A percentile compares a stretch with the other conserved stretches of the same genome.
Evolutionary conservation across 768 basidiomycete genomes (phyloP).

Genomic region (Scleroderma bovista): DNA sequence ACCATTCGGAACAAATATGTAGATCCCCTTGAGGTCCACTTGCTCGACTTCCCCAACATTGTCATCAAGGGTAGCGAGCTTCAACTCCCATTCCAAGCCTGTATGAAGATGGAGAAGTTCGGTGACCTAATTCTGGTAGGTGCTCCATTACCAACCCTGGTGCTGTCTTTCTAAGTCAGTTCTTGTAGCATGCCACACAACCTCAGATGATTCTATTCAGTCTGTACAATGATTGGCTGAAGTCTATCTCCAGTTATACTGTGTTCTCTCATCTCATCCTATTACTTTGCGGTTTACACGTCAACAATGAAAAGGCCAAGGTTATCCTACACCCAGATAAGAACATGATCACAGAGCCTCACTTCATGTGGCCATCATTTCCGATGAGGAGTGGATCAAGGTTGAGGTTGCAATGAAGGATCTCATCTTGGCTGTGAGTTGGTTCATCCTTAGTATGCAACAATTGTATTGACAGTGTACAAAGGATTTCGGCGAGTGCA

Average conservation of each 20-base stretch:
- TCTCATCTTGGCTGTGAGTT: constrained; percentile 76
- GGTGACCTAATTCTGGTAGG: constrained; percentile 89
- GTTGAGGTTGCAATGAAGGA: constrained; percentile 99
- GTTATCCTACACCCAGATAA: constrained; percentile 97
- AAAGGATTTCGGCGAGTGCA: constrained; percentile 96
- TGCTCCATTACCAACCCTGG: neutral
- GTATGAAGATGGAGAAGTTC: constrained; percentile 99
- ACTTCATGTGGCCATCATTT: constrained; percentile 97
- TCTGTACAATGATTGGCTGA: constrained; percentile 98
- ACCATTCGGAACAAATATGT: constrained; percentile 4
- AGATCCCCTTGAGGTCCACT: constrained; percentile 95
- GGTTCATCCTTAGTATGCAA: too few relatives aligned
- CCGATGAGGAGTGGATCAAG: constrained; percentile 97
- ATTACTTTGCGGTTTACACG: constrained; percentile 96
- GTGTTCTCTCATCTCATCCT: constrained; percentile 98
- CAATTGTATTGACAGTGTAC: too few relatives aligned
- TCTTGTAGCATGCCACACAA: constrained; percentile 80
- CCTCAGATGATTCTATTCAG: constrained; percentile 99
- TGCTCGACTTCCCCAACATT: constrained; percentile 99
- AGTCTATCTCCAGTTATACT: constrained; percentile 97
- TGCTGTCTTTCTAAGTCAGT: neutral
- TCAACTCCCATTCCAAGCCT: constrained; percentile 98
- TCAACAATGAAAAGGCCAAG: constrained; percentile 99
- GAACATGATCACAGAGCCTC: constrained; percentile 92
- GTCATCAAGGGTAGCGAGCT: constrained; percentile 99